phyloP scores from a whole-genome alignment of 129 eudicot genomes.

The Scalesia atractyloides region DNA sequence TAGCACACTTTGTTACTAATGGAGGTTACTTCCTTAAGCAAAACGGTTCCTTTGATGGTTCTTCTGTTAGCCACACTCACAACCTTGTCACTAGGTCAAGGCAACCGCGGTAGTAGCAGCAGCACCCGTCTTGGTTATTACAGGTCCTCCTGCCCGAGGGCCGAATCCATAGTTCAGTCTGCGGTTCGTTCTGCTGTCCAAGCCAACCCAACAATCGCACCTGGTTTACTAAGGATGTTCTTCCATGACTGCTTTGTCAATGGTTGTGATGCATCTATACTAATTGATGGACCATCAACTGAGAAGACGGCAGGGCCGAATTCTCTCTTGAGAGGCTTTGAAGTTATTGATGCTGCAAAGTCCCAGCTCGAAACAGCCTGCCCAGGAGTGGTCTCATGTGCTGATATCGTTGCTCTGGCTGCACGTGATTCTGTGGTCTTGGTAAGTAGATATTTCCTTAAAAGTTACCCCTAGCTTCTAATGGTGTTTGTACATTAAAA shows the following conservation, averaged over 20 bases:
- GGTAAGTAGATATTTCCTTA: slow-evolving; percentile 33
- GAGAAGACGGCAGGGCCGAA: slow-evolving; percentile 60
- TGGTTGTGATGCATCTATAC: slow-evolving; percentile 82
- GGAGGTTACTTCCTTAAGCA: slow-evolving; percentile 22
- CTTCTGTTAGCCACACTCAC: slow-evolving; percentile 26
- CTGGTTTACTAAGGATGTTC: slow-evolving; percentile 61
- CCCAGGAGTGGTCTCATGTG: slow-evolving; percentile 72
- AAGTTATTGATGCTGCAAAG: slow-evolving; percentile 73
- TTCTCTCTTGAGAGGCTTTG: slow-evolving; percentile 54
- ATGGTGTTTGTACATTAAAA: too few relatives aligned
- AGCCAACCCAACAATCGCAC: slow-evolving; percentile 46
- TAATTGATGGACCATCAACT: slow-evolving; percentile 47
- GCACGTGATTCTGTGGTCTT: slow-evolving; percentile 61
- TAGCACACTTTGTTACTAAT: background rate
- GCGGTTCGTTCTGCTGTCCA: slow-evolving; percentile 46
- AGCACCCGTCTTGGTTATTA: slow-evolving; percentile 56
- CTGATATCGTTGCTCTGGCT: slow-evolving; percentile 81
- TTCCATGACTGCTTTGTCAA: slow-evolving; percentile 79
- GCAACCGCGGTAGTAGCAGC: background rate
- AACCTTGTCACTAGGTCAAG: slow-evolving; percentile 39
- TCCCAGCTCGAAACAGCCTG: slow-evolving; percentile 40
- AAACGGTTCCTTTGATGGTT: slow-evolving; percentile 1
- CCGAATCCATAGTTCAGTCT: slow-evolving; percentile 50
- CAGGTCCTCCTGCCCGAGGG: slow-evolving; percentile 45
- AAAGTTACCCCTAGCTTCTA: too few relatives aligned